Base-by-base conservation (phyloP, 257 asterid genomes). In the Cynanchum wilfordii region DNA sequence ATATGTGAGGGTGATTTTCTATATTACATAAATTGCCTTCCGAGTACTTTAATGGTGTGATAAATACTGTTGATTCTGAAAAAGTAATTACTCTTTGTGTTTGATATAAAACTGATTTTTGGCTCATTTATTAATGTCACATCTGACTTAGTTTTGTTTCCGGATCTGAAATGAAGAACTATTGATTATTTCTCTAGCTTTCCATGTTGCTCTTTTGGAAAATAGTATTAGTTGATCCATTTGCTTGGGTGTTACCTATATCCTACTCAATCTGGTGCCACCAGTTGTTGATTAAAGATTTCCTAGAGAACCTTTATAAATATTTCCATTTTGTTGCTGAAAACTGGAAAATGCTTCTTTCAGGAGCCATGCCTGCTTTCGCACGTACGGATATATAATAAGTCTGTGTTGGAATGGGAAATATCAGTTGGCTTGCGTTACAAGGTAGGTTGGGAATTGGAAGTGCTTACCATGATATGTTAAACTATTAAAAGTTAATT, bases 381-480 rank as follows among this genome's bases (percentile, higher is more conserved):
- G 22, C 96, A 92, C 87, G 73, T 88, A 75, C 81, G 98, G 84
- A 85, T 95, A 73, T 88, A 89, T 80, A 95, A 95, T 77, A 95
- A 95, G 72, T 95, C 99, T 20, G 98, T 95, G 81, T 80, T 95
- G 89, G 99, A 95, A 78, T 95, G 99, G 99, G 99, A 95, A 82
- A 87, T 95, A 72, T 87, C 99, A 68, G 97, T 75, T 82, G 99
- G 99, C 79, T 82, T 95, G 82, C 95, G 87, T 20, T 92, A 90
- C 82, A 95, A 95, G 99, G 99, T 89, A 95, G 99, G 99, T 89
- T 80, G 75, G 88, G 63, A 68, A 82, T 79, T 76, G 66, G 45
- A 70, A 60, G 51, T 44, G 54, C 76, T 45, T 25, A 68, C 51
- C 29, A 10, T 71, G 68, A 55, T 66, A 11, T 42, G 45, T 79